Percentiles rank a stretch among this genome's conserved stretches.
These are phyloP conservation scores for Starmera quercuum DNA, from an alignment of 805 yeast genomes.

Conservation along the genomic window DNA sequence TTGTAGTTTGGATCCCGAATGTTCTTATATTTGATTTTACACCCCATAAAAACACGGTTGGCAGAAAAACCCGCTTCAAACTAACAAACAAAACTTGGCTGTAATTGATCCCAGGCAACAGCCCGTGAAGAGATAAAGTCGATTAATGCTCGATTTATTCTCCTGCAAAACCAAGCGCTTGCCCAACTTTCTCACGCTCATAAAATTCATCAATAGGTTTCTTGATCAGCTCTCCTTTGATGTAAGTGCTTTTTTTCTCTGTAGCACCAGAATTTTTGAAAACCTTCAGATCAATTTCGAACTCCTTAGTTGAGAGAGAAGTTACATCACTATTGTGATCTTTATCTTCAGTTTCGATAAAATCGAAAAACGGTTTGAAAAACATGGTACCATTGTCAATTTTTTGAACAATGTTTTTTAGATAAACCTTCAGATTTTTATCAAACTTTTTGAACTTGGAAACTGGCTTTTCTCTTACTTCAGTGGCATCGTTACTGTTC, in stretches of 20 bases:
- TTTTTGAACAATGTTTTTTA: conserved; percentile 18
- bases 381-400: conserved; percentile 17
- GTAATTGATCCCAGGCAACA: no score
- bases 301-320: no score
- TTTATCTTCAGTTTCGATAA: conserved; percentile 5
- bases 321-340: background rate
- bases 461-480: background rate
- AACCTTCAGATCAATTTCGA: background rate
- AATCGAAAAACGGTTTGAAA: conserved; percentile 19
- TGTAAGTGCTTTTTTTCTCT: background rate
- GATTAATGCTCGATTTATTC: background rate
- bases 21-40: no score
- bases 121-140: no score
- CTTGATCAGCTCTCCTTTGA: background rate
- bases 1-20: no score
- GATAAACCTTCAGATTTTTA: conserved; percentile 11
- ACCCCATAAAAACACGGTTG: no score
- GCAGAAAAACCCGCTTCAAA: no score
- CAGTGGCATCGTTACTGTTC: background rate
- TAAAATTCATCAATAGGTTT: background rate
- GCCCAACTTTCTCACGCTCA: background rate
- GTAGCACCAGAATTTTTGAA: background rate
- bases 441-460: conserved; percentile 13
- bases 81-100: no score
- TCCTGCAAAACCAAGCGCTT: background rate